Evolutionary conservation across 352 stramenopile genomes (phyloP).

Genomic region (Globisporangium camurandrum): DNA sequence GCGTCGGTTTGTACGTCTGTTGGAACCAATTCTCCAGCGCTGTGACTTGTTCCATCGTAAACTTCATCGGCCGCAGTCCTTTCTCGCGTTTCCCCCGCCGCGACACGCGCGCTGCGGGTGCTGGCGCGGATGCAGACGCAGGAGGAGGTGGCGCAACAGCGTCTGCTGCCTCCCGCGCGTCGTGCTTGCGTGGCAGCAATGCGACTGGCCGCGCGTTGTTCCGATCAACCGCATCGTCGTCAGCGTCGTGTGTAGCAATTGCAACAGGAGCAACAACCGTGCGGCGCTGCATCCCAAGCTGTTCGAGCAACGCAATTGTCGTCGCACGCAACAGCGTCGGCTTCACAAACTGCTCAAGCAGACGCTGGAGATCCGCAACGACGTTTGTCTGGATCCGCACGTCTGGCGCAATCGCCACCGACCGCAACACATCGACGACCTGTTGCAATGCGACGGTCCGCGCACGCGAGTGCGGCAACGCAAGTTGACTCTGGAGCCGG

Average conservation of each 20-base stretch:
- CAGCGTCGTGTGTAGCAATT: constrained; percentile 19
- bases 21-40: constrained; percentile 80
- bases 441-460: constrained; percentile 71
- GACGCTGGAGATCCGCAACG: constrained; percentile 66
- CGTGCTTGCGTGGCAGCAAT: neutral
- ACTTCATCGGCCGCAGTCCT: constrained; percentile 76
- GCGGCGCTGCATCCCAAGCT: constrained; percentile 55
- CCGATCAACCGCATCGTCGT: constrained; percentile 4
- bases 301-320: constrained; percentile 65
- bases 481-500: constrained; percentile 55
- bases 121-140: constrained; percentile 9
- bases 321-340: constrained; percentile 68
- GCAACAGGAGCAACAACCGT: constrained; percentile 6
- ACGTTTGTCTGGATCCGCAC: constrained; percentile 63
- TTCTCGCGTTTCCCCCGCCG: constrained; percentile 46
- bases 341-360: constrained; percentile 75
- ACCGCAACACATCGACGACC: constrained; percentile 68
- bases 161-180: neutral
- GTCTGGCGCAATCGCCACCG: constrained; percentile 67
- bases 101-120: constrained; percentile 14
- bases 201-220: neutral
- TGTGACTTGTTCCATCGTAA: constrained; percentile 76
- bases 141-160: constrained; percentile 8
- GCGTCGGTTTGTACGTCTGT: constrained; percentile 80
- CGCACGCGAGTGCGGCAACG: constrained; percentile 37